A percentile compares a stretch with the other conserved stretches of the same genome.
phyloP scores from a whole-genome alignment of 108 stramenopile species.

The Cyclotella atomus region DNA sequence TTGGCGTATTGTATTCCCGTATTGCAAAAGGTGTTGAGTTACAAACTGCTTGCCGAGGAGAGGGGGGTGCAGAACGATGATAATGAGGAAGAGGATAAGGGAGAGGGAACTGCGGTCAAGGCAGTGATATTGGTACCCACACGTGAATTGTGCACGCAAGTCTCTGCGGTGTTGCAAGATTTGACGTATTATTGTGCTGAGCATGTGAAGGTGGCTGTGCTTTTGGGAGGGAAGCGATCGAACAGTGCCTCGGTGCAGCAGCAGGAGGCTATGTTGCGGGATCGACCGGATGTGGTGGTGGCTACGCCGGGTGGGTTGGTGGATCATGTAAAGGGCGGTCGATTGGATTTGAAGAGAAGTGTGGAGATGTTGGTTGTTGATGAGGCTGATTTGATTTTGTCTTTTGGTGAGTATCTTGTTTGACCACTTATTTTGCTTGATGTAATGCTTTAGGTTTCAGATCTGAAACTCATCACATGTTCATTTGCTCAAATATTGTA shows the following conservation, averaged over 20 bases:
- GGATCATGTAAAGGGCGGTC: constrained; percentile 68
- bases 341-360: constrained; percentile 56
- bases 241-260: constrained; percentile 46
- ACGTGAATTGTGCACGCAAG: constrained; percentile 95
- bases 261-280: constrained; percentile 82
- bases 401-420: constrained; percentile 71
- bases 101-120: constrained; percentile 42
- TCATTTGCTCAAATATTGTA: neutral
- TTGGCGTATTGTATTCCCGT: constrained; percentile 93
- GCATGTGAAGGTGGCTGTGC: constrained; percentile 68
- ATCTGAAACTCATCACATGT: too few relatives aligned
- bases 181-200: constrained; percentile 94
- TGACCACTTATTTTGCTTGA: too few relatives aligned
- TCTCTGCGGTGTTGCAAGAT: constrained; percentile 63
- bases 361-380: constrained; percentile 95
- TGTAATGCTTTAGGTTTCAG: too few relatives aligned
- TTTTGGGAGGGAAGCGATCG: constrained; percentile 58
- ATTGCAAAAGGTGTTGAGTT: constrained; percentile 90
- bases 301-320: constrained; percentile 82
- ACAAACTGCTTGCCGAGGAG: constrained; percentile 45
- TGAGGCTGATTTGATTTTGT: constrained; percentile 98
- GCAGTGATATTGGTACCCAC: constrained; percentile 97
- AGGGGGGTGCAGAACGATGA: constrained; percentile 7
- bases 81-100: constrained; percentile 12
- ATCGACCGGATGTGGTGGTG: constrained; percentile 77